Percentiles rank a stretch among this genome's conserved stretches.
These are phyloP conservation scores for Iberis pinnata DNA, from an alignment of 345 rosid species.

Conservation along the genomic window DNA sequence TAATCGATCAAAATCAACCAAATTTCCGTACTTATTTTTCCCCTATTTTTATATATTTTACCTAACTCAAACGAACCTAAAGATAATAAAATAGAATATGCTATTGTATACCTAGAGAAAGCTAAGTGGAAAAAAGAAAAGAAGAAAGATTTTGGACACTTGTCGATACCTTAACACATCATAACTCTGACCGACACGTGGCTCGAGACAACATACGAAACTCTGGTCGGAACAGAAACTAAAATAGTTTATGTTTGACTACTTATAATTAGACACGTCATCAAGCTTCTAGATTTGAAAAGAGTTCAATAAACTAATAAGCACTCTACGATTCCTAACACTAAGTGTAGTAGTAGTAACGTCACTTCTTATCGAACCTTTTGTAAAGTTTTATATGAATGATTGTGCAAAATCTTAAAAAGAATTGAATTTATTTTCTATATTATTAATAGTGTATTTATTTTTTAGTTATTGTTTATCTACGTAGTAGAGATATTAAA, in stretches of 20 bases:
- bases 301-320: constrained; percentile 18
- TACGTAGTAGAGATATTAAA: no score
- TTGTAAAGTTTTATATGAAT: no score
- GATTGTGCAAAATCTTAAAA: no score
- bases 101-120: constrained; percentile 1
- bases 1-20: constrained; percentile 16
- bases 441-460: no score
- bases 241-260: constrained; percentile 23
- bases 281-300: constrained; percentile 19
- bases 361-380: constrained; percentile 28
- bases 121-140: neutral
- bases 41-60: constrained; percentile 1
- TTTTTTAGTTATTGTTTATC: no score
- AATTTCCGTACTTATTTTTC: constrained; percentile 11
- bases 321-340: constrained; percentile 24
- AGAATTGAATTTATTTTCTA: no score
- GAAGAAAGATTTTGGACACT: constrained; percentile 14
- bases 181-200: constrained; percentile 22
- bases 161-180: constrained; percentile 18
- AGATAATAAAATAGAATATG: neutral
- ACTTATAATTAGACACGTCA: constrained; percentile 30
- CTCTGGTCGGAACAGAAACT: constrained; percentile 29
- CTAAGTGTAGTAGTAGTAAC: constrained; percentile 23
- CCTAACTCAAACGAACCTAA: constrained; percentile 21
- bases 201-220: constrained; percentile 32